Conservation (phyloP, 345 rosid species). For the Abelmoschus esculentus region DNA sequence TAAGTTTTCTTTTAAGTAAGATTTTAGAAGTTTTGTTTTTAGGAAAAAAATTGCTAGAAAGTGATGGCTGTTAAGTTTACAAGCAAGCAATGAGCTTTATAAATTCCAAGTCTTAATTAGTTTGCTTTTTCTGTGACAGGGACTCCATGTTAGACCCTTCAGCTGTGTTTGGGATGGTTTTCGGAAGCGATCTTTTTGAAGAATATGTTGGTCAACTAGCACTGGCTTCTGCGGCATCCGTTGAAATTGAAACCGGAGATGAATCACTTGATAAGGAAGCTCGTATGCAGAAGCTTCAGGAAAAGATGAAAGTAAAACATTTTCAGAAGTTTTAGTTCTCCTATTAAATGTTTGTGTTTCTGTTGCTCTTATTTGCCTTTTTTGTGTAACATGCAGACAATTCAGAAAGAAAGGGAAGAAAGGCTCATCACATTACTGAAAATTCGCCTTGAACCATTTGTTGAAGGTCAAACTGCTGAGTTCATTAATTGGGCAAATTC, state of each 20-base stretch:
- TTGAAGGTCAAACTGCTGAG: conserved; percentile 60
- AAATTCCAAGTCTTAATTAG: not conserved
- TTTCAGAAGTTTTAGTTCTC: not conserved
- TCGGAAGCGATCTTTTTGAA: conserved; percentile 86
- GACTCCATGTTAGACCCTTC: conserved; percentile 85
- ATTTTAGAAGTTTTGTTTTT: not conserved
- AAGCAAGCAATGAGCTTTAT: not conserved
- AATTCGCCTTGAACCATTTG: conserved; percentile 62
- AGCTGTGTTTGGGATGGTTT: conserved; percentile 87
- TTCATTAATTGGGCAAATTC: conserved; percentile 65
- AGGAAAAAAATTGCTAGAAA: not conserved
- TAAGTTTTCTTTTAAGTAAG: conserved; percentile 36
- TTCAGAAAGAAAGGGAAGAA: conserved; percentile 66
- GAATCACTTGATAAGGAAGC: conserved; percentile 41
- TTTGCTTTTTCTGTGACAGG: conserved; percentile 26
- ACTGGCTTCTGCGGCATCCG: conserved; percentile 49
- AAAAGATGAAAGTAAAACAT: conserved; percentile 55
- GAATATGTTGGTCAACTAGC: conserved; percentile 92
- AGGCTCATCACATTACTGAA: conserved; percentile 57
- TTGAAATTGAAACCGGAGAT: conserved; percentile 49
- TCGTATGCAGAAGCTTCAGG: conserved; percentile 46
- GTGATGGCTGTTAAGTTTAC: not conserved
- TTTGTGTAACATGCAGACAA: conserved; percentile 29
- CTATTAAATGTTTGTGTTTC: conserved; percentile 1
- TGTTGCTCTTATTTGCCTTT: not conserved